These are phyloP conservation scores for Ogataea hybrid DNA, from an alignment of 1,139 yeast genomes.

Conservation along the genomic window DNA sequence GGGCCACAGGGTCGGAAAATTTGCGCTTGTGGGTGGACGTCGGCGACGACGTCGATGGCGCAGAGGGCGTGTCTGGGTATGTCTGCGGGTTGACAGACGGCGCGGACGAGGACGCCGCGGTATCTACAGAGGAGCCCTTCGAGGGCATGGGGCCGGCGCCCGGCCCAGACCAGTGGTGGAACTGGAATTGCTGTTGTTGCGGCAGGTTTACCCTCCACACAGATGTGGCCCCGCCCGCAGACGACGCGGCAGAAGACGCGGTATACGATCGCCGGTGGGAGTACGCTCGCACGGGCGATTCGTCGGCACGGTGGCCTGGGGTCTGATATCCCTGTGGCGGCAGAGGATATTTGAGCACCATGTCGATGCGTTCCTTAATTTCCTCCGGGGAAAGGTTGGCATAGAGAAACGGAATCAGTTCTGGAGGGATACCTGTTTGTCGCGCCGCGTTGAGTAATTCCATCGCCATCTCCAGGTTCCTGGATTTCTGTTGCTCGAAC, in stretches of 20 bases:
- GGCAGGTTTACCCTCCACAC: slow-evolving; percentile 30
- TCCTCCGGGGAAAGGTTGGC: slow-evolving; percentile 24
- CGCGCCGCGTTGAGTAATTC: slow-evolving; percentile 36
- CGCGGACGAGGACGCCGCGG: slow-evolving; percentile 8
- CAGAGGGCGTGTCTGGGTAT: slow-evolving; percentile 12
- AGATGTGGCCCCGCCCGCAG: slow-evolving; percentile 24
- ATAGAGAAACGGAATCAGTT: slow-evolving; percentile 40
- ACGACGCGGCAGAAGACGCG: slow-evolving; percentile 19
- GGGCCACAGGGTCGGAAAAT: slow-evolving; percentile 10
- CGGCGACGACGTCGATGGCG: slow-evolving; percentile 10
- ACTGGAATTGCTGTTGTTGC: slow-evolving; percentile 29
- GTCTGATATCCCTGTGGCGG: slow-evolving; percentile 4
- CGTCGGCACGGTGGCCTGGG: slow-evolving; percentile 9
- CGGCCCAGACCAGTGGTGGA: slow-evolving; percentile 31
- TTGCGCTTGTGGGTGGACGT: slow-evolving; percentile 15
- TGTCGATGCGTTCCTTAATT: slow-evolving; percentile 10
- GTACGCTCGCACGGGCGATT: slow-evolving; percentile 15
- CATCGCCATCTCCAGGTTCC: slow-evolving; percentile 37
- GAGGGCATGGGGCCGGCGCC: slow-evolving; percentile 9
- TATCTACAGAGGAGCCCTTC: slow-evolving; percentile 8
- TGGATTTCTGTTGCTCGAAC: slow-evolving; percentile 39
- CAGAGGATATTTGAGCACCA: slow-evolving; percentile 1
- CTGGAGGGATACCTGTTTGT: slow-evolving; percentile 28
- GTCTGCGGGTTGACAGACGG: slow-evolving; percentile 5
- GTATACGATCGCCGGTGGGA: slow-evolving; percentile 28